Base-by-base conservation (phyloP, 371 early-diverging fungal genomes). In the Zychaea mexicana region DNA sequence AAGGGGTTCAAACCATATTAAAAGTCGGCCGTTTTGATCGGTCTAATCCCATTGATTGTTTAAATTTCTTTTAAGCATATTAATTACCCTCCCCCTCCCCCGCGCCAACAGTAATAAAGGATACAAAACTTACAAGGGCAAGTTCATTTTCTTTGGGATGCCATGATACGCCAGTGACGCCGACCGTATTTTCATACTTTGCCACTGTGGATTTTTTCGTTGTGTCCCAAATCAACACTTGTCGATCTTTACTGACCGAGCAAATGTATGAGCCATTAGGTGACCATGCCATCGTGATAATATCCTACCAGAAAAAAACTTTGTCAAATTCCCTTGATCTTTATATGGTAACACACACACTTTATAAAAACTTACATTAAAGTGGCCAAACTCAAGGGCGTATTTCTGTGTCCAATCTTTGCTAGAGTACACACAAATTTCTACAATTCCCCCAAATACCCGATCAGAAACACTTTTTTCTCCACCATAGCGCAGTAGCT, bases 241-340 rank as follows among this genome's bases (percentile, higher is more conserved):
- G 68, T 7, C 67, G 70, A 52, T 83, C 79, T 7, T 47, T 56
- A n/a, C 74, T 67, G 28, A 68, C 67, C 6, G 84, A 69, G 0
- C 81, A 84, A 8, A 91, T 46, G 49, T 84, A 85, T 4, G 70
- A 52, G 1, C 92, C 90, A 42, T 86, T 86, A 8, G 85, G 80
- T 7, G 89, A 88, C 88, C 86, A 91, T 17, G 78, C 68, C 12
- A 88, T 27, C 0, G 74, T 68, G n/a, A 62, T 68, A 1, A 85
- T 68, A 24, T 58, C 57, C 69, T 77, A 66, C 10, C 9, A 46
- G 19, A 21, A 17, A 12, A 42, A 12, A 17, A 42, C 4, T 15
- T 13, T n/a, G 2, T 33, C 0, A 42, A 42, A 12, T 39, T 8
- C 7, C 17, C 30, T 15, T n/a, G 36, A 38, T 3, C 12, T 62